A percentile compares a stretch with the other conserved stretches of the same genome.
Conservation (phyloP, 2,329 filamentous ascomycete genomes). For the Aspergillus hiratsukae region DNA sequence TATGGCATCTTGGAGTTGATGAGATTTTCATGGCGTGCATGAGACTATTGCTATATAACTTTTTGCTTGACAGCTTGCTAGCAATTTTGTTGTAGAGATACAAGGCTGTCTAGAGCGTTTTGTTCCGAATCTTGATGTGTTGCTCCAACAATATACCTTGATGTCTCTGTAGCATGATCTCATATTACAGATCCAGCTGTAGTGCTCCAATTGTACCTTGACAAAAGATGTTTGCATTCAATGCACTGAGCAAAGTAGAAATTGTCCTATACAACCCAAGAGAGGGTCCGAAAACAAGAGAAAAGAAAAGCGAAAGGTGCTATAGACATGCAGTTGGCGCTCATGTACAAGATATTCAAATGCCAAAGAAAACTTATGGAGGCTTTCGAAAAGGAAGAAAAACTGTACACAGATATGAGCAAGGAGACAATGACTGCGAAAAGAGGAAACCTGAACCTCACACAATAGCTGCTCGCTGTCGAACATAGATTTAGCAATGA, state of each 20-base stretch:
- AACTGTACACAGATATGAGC: neutral
- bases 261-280: neutral
- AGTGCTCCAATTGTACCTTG: neutral
- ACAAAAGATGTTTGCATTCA: neutral
- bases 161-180: neutral
- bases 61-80: neutral
- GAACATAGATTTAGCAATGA: neutral
- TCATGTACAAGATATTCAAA: constrained; percentile 10
- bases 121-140: neutral
- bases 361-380: constrained; percentile 1
- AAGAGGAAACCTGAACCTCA: neutral
- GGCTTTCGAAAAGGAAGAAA: constrained; percentile 1
- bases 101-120: no score
- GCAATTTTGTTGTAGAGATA: no score
- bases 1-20: neutral
- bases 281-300: neutral
- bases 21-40: no score
- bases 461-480: neutral
- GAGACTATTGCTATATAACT: neutral
- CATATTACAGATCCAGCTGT: neutral
- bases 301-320: neutral
- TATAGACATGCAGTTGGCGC: constrained; percentile 12
- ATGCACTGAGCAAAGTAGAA: neutral
- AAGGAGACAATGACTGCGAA: constrained; percentile 2
- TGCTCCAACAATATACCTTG: neutral